phyloP scores from a whole-genome alignment of 345 rosid genomes.

The Litchi chinensis region DNA sequence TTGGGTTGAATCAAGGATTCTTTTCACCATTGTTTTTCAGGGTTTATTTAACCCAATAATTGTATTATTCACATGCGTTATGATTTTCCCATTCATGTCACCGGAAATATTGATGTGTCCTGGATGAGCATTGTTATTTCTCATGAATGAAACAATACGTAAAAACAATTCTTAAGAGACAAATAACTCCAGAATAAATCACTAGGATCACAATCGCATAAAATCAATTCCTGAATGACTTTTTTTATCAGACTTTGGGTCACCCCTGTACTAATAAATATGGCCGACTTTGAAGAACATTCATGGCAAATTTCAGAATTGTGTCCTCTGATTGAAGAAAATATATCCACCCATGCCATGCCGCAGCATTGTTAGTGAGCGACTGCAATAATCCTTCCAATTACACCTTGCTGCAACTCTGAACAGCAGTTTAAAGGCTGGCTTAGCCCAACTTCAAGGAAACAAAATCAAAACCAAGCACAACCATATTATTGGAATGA shows the following conservation, averaged over 20 bases:
- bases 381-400: too few relatives aligned
- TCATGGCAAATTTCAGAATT: too few relatives aligned
- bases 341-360: too few relatives aligned
- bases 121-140: neutral
- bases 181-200: neutral
- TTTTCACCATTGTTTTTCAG: slow-evolving; percentile 20
- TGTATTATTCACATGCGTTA: neutral
- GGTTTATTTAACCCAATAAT: neutral
- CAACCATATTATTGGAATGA: neutral
- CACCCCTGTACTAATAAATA: too few relatives aligned
- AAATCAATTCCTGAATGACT: too few relatives aligned
- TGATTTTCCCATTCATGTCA: neutral
- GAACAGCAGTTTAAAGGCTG: neutral
- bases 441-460: neutral
- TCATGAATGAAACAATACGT: neutral
- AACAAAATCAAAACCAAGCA: slow-evolving; percentile 2
- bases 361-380: too few relatives aligned
- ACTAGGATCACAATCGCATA: too few relatives aligned
- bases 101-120: neutral
- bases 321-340: too few relatives aligned
- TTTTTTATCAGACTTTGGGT: too few relatives aligned
- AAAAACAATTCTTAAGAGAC: neutral
- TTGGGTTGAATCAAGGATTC: slow-evolving; percentile 39
- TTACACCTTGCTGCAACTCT: neutral
- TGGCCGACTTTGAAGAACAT: too few relatives aligned